Conservation (phyloP, 2,329 filamentous ascomycete species). For the Beauveria brongniartii region DNA sequence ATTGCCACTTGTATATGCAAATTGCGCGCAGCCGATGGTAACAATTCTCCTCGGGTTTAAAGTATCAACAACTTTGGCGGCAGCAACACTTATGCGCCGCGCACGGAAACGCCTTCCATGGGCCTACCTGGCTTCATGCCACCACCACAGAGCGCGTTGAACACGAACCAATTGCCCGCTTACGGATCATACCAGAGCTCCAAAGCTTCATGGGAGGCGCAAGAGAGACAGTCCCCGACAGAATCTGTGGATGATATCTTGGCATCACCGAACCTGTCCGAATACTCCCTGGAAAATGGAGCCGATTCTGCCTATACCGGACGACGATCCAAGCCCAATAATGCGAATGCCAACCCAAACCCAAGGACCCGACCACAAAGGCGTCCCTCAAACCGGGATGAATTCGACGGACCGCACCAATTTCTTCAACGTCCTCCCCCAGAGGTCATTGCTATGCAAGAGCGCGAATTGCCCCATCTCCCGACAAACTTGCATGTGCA, state of each 20-base stretch:
- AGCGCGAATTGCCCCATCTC: conserved; percentile 71
- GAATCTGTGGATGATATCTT: conserved; percentile 52
- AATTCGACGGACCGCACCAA: conserved; percentile 83
- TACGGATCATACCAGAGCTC: conserved; percentile 33
- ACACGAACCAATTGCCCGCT: conserved; percentile 21
- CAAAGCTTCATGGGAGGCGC: conserved; percentile 38
- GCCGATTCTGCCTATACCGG: conserved; percentile 31
- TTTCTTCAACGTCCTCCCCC: conserved; percentile 65
- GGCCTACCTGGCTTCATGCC: conserved; percentile 33
- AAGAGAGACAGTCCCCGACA: conserved; percentile 46
- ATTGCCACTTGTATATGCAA: background rate
- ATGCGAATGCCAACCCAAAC: conserved; percentile 14
- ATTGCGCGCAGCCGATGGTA: background rate
- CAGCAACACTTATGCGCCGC: conserved; percentile 16
- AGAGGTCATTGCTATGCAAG: conserved; percentile 65
- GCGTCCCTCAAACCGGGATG: conserved; percentile 72
- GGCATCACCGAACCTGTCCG: conserved; percentile 50
- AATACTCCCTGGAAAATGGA: conserved; percentile 49
- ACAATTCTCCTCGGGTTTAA: background rate
- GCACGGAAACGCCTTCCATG: conserved; percentile 32
- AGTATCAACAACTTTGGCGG: conserved; percentile 5
- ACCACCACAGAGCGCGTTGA: conserved; percentile 33
- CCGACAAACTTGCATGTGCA: conserved; percentile 75
- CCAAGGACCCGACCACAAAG: conserved; percentile 51
- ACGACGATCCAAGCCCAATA: conserved; percentile 33